Percentiles rank a stretch among this genome's conserved stretches.
phyloP scores from a whole-genome alignment of 139 green algal genomes.

The Coccomyxa sp. region DNA sequence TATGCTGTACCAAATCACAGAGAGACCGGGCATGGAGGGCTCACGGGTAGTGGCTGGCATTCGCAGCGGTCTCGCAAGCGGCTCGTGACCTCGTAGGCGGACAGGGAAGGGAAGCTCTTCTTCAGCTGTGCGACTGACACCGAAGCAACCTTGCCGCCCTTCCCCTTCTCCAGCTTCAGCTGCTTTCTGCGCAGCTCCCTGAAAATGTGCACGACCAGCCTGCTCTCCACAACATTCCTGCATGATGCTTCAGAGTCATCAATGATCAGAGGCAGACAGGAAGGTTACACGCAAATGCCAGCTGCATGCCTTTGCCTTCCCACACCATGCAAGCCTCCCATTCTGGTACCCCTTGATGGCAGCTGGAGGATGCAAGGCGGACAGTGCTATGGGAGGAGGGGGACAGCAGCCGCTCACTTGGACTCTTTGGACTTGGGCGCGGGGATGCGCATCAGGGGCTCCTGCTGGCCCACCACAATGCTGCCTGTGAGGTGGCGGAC shows the following conservation, averaged over 20 bases:
- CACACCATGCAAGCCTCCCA: neutral
- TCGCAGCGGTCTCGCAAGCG: conserved; percentile 42
- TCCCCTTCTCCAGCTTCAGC: conserved; percentile 15
- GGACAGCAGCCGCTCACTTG: conserved; percentile 6
- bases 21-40: neutral
- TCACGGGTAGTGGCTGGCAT: neutral
- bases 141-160: neutral
- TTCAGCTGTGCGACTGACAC: too few species aligned
- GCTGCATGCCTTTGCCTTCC: neutral
- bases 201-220: conserved; percentile 22
- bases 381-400: neutral
- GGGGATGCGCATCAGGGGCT: conserved; percentile 51
- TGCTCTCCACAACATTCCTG: conserved; percentile 32
- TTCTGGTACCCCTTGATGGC: neutral
- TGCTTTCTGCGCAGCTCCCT: conserved; percentile 16
- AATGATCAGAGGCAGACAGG: neutral
- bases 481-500: conserved; percentile 63
- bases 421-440: conserved; percentile 22
- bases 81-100: conserved; percentile 29
- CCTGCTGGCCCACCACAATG: conserved; percentile 63
- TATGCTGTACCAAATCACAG: neutral
- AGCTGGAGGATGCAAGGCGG: neutral
- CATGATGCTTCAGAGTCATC: neutral
- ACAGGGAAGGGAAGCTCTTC: conserved; percentile 24
- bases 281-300: neutral